phyloP scores from a whole-genome alignment of 164 flowering plant genomes.

The Macadamia integrifolia region DNA sequence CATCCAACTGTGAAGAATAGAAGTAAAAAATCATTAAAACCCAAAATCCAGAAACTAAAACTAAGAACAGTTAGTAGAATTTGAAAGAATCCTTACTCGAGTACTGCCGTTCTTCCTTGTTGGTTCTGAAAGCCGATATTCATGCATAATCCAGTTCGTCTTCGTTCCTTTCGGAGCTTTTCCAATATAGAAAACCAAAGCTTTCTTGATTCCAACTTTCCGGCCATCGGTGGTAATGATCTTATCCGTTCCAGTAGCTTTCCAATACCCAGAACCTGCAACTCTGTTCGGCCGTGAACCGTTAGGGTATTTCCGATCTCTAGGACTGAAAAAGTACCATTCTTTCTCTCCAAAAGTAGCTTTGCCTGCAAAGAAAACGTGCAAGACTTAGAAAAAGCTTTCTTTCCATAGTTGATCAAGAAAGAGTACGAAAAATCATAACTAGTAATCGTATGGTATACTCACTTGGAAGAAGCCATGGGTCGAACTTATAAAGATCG shows the following conservation, averaged over 20 bases:
- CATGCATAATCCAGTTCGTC: conserved; percentile 96
- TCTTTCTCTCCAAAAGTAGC: conserved; percentile 87
- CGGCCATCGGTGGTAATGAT: conserved; percentile 55
- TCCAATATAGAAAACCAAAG: conserved; percentile 75
- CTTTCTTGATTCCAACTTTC: conserved; percentile 81
- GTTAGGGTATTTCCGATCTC: conserved; percentile 85
- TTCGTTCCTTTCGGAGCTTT: conserved; percentile 87
- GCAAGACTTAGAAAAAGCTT: background rate
- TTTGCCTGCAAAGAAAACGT: conserved; percentile 39
- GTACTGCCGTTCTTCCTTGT: conserved; percentile 43
- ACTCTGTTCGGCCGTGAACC: conserved; percentile 89
- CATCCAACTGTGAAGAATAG: conserved; percentile 51
- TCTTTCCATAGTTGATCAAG: background rate
- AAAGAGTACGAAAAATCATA: background rate
- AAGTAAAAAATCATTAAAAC: background rate
- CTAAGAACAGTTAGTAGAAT: background rate
- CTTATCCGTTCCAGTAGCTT: conserved; percentile 90
- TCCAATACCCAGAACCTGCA: conserved; percentile 92
- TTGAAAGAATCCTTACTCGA: conserved; percentile 31
- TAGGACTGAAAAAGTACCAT: conserved; percentile 89
- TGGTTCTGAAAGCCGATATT: conserved; percentile 57
- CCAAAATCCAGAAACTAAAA: background rate
- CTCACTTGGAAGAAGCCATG: conserved; percentile 35
- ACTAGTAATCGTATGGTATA: background rate
- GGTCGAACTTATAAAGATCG: conserved; percentile 33